These are phyloP conservation scores for Solanum hybrid DNA, from an alignment of 305 asterid genomes.

Conservation along the genomic window DNA sequence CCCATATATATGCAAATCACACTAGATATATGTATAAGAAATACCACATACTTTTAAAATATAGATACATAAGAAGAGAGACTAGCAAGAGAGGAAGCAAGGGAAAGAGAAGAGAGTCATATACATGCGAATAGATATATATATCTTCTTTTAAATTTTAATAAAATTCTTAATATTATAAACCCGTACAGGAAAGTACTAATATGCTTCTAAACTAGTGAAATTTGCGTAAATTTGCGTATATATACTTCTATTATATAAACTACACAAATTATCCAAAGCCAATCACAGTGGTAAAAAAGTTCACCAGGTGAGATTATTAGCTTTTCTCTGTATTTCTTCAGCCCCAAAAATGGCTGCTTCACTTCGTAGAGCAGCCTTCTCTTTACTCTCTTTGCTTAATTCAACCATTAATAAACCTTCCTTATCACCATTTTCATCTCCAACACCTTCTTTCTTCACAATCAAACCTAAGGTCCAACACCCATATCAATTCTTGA, in stretches of 20 bases:
- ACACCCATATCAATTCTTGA: not conserved
- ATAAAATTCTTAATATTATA: too few relatives aligned
- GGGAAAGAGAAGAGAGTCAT: not conserved
- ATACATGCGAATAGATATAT: too few relatives aligned
- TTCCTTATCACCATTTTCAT: constrained; percentile 15
- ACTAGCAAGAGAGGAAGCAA: not conserved
- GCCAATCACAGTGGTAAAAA: not conserved
- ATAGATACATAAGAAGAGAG: too few relatives aligned
- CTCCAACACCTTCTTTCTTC: constrained; percentile 22
- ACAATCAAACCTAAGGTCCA: constrained; percentile 36
- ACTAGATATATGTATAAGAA: not conserved
- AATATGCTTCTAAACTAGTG: not conserved
- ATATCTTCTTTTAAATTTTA: too few relatives aligned
- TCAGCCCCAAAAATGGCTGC: constrained; percentile 31
- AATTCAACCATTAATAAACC: constrained; percentile 22
- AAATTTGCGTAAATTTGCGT: accelerated
- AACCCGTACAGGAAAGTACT: not conserved
- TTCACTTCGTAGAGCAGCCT: constrained; percentile 29
- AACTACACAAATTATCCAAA: not conserved
- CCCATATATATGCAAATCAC: too few relatives aligned
- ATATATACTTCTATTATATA: not conserved
- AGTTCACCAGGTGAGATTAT: not conserved
- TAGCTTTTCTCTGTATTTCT: not conserved
- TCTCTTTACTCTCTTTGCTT: constrained; percentile 16
- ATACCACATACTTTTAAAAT: not conserved